phyloP scores from a whole-genome alignment of 192 early-diverging fungal genomes.

The Chytriomyces confervae region DNA sequence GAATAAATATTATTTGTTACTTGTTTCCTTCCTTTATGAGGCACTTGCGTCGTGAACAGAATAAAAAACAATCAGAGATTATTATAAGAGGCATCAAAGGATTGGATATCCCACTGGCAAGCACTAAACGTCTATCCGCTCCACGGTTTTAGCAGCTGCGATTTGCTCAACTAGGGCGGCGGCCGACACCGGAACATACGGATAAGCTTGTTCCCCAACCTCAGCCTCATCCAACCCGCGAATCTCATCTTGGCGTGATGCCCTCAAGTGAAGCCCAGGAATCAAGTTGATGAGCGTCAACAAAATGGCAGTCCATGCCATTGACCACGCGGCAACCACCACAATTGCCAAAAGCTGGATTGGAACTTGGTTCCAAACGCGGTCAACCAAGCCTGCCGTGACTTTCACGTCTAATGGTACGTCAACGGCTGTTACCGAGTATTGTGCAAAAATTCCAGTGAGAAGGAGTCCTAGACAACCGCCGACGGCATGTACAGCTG shows the following conservation, averaged over 20 bases:
- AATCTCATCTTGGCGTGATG: conserved; percentile 62
- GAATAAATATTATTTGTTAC: background rate
- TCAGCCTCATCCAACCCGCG: conserved; percentile 77
- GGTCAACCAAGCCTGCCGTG: conserved; percentile 78
- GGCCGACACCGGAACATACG: background rate
- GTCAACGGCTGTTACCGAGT: conserved; percentile 65
- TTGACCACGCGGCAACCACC: conserved; percentile 74
- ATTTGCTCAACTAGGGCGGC: no score
- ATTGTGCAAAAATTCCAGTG: conserved; percentile 85
- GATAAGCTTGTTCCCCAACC: conserved; percentile 78
- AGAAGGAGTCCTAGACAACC: conserved; percentile 78
- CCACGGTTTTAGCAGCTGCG: no score
- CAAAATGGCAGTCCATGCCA: conserved; percentile 74
- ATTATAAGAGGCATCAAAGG: no score
- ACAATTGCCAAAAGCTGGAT: conserved; percentile 75
- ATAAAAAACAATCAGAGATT: no score
- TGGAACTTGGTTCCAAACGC: conserved; percentile 77
- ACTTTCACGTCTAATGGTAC: conserved; percentile 39
- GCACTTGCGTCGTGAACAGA: no score
- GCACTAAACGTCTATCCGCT: no score
- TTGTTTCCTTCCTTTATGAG: no score
- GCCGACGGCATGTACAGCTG: conserved; percentile 79
- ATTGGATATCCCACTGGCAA: no score
- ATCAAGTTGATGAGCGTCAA: conserved; percentile 71
- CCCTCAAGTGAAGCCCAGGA: conserved; percentile 71